Conservation (phyloP, 371 early-diverging fungal genomes). For the Catenaria anguillulae region DNA sequence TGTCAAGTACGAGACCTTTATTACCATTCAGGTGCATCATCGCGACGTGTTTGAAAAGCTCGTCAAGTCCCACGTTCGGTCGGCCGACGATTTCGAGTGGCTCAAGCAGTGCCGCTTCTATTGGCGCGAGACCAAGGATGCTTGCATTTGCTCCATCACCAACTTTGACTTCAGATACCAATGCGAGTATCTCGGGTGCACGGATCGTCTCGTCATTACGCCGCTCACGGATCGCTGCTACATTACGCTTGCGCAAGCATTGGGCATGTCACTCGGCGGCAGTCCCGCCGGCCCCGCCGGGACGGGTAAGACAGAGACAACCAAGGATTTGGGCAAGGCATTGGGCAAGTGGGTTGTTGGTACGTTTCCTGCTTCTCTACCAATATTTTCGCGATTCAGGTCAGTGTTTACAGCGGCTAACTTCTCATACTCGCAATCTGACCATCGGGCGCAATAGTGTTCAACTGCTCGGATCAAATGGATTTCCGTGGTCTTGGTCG, state of each 20-base stretch:
- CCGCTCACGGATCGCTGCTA: slow-evolving; percentile 44
- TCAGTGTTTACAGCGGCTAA: too few species aligned
- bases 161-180: slow-evolving; percentile 48
- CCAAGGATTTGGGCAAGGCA: slow-evolving; percentile 46
- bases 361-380: too few species aligned
- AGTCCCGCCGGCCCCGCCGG: slow-evolving; percentile 43
- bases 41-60: slow-evolving; percentile 48
- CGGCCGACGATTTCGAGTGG: slow-evolving; percentile 46
- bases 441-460: too few species aligned
- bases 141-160: slow-evolving; percentile 47
- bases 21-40: slow-evolving; percentile 50
- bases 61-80: slow-evolving; percentile 34
- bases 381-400: too few species aligned
- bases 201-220: slow-evolving; percentile 46
- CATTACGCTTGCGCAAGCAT: slow-evolving; percentile 43
- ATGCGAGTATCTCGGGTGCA: slow-evolving; percentile 46
- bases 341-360: slow-evolving; percentile 49
- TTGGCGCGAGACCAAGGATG: slow-evolving; percentile 46
- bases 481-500: slow-evolving; percentile 46
- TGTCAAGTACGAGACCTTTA: slow-evolving; percentile 43
- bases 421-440: too few species aligned
- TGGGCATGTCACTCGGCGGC: slow-evolving; percentile 51
- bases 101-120: slow-evolving; percentile 46
- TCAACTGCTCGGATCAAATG: slow-evolving; percentile 52
- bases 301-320: slow-evolving; percentile 52